Base-by-base conservation (phyloP, 306 rosid species). In the Sesbania bispinosa region DNA sequence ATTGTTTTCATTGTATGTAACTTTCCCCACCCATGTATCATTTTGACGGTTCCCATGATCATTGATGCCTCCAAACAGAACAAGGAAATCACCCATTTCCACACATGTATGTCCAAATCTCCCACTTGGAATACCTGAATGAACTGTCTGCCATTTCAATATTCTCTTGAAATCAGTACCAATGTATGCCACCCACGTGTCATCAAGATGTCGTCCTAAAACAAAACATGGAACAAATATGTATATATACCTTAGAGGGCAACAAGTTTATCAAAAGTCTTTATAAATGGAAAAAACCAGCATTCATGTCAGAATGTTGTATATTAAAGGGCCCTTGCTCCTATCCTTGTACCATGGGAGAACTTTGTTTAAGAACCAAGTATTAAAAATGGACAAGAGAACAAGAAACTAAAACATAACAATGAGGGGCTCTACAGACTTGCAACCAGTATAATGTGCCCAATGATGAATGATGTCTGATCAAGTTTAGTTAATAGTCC, bases 61-160 rank as follows among this genome's bases (percentile, higher is more conserved):
- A 15, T 90, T 86, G 82, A 90, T 93, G 69, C 98, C 97, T 76
- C 98, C 98, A 30, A 93, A 93, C 35, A 93, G 92, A 69, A 93
- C 83, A 32, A 93, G 96, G 69, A 38, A 76, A 62, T 80, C 93
- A 76, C 80, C 82, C 77, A 93, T 77, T 33, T 72, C 90, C 39
- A 83, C 86, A 59, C 92, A 88, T 0, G 92, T 82, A 72, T 93
- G 98, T 46, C 98, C 98, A 71, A 93, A 93, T 72, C 98, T 85
- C 32, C 98, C 98, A 76, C 97, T 93, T 23, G 98, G 98, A 70
- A 75, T 73, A 73, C 92, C 97, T 45, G 97, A 84, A 62, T 74
- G 78, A 14, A 88, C 89, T 80, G 84, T 82, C 70, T 88, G 85
- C 98, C 98, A 93, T 62, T 81, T 87, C 76, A 83, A 71, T 54